Evolutionary conservation across 768 basidiomycete genomes (phyloP).

Genomic region (Suillus discolor): DNA sequence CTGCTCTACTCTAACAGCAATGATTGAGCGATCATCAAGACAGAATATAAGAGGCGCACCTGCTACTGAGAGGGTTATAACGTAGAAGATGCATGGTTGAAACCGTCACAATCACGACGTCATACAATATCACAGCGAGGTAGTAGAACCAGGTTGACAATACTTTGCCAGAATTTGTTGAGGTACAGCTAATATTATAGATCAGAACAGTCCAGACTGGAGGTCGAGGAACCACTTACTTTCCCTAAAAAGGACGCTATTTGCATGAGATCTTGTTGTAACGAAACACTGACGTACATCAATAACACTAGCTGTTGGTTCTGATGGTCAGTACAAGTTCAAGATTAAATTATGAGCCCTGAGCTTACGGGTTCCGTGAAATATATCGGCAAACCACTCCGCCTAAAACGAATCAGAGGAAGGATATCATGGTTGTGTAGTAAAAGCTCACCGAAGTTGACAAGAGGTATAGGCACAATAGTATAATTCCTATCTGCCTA

Average conservation of each 20-base stretch:
- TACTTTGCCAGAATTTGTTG: slow-evolving; percentile 33
- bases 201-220: neutral
- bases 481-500: neutral
- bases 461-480: neutral
- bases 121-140: slow-evolving; percentile 38
- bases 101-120: slow-evolving; percentile 42
- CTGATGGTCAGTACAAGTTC: neutral
- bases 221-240: neutral
- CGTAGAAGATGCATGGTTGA: slow-evolving; percentile 24
- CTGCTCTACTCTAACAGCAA: slow-evolving; percentile 35
- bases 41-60: neutral
- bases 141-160: slow-evolving; percentile 61
- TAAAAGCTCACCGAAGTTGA: neutral
- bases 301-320: neutral
- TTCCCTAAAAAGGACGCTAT: neutral
- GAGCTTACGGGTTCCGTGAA: neutral
- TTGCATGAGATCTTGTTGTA: slow-evolving; percentile 32
- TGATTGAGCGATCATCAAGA: neutral
- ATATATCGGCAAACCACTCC: neutral
- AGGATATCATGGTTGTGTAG: neutral
- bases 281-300: slow-evolving; percentile 25
- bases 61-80: neutral
- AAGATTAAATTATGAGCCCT: neutral
- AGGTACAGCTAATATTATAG: slow-evolving; percentile 46
- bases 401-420: neutral